Percentiles rank a stretch among this genome's conserved stretches.
Conservation (phyloP, 768 basidiomycete genomes). For the Mrakia frigida region DNA sequence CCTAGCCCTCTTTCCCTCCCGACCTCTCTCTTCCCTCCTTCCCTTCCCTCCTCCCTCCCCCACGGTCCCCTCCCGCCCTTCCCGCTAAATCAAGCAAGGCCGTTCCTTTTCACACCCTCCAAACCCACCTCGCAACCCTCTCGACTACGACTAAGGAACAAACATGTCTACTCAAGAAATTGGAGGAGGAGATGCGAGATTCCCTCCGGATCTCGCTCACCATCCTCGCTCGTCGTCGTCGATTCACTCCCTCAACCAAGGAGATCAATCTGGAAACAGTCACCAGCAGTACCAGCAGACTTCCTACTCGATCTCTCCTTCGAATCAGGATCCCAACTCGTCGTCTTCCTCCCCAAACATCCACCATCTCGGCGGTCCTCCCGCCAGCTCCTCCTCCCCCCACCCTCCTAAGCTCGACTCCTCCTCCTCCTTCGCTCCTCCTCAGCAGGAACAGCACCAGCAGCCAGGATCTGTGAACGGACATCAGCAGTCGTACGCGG, state of each 20-base stretch:
- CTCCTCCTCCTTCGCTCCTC: neutral
- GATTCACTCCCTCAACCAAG: too few species aligned
- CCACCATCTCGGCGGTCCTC: too few species aligned
- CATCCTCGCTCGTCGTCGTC: neutral
- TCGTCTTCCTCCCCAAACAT: too few species aligned
- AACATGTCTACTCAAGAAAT: neutral
- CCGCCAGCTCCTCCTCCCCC: neutral
- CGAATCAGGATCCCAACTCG: too few species aligned
- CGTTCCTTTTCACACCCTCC: neutral
- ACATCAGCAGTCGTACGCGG: conserved; percentile 7
- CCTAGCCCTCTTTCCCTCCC: neutral
- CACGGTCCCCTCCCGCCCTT: neutral
- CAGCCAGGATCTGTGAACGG: neutral
- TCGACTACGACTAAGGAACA: neutral
- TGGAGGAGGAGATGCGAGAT: conserved; percentile 2
- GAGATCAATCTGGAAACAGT: too few species aligned
- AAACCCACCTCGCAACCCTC: neutral
- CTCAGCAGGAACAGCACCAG: neutral
- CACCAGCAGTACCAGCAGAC: too few species aligned
- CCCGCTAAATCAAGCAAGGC: neutral
- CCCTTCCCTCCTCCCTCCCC: neutral
- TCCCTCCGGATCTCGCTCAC: conserved; percentile 4
- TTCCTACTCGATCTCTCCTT: too few species aligned
- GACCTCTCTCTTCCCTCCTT: neutral
- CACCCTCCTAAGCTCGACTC: neutral